Evolutionary conservation across 2,329 filamentous ascomycete species (phyloP).

Genomic region (Colletotrichum lentis): DNA sequence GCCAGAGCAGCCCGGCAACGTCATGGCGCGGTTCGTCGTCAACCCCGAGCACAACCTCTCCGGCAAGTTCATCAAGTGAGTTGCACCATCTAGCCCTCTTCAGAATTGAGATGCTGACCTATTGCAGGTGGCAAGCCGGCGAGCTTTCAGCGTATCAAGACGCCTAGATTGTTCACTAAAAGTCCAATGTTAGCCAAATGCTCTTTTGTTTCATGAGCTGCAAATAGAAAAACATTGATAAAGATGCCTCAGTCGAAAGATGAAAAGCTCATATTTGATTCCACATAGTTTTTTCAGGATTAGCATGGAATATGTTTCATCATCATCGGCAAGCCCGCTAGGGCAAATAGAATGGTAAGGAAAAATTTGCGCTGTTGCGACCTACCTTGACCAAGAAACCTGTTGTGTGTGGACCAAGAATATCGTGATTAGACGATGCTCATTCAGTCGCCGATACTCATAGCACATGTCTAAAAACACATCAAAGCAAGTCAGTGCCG

Average conservation of each 20-base stretch:
- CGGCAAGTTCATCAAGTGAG: slow-evolving; percentile 77
- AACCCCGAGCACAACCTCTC: slow-evolving; percentile 72
- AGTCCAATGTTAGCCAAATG: slow-evolving; percentile 39
- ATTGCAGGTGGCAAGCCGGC: slow-evolving; percentile 59
- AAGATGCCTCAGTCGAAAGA: slow-evolving; percentile 75
- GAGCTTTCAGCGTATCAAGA: slow-evolving; percentile 63
- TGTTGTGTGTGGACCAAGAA: neutral
- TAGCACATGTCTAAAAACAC: neutral
- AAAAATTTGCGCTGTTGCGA: slow-evolving; percentile 28
- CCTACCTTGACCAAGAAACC: slow-evolving; percentile 42
- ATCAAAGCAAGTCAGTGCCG: neutral
- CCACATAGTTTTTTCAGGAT: slow-evolving; percentile 74
- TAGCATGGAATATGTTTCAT: slow-evolving; percentile 78
- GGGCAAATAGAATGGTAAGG: slow-evolving; percentile 37
- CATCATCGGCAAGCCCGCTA: slow-evolving; percentile 63
- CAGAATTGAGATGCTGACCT: slow-evolving; percentile 42
- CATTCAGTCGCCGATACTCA: neutral
- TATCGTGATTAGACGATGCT: neutral
- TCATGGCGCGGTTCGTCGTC: slow-evolving; percentile 82
- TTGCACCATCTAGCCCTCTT: slow-evolving; percentile 33
- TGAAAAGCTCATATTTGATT: slow-evolving; percentile 80
- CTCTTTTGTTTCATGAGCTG: slow-evolving; percentile 35
- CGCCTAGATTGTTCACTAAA: slow-evolving; percentile 35
- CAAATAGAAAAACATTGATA: slow-evolving; percentile 46
- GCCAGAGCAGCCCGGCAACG: slow-evolving; percentile 84